Base-by-base conservation (phyloP, 2,329 filamentous ascomycete species). In the Macrophomina tecta region DNA sequence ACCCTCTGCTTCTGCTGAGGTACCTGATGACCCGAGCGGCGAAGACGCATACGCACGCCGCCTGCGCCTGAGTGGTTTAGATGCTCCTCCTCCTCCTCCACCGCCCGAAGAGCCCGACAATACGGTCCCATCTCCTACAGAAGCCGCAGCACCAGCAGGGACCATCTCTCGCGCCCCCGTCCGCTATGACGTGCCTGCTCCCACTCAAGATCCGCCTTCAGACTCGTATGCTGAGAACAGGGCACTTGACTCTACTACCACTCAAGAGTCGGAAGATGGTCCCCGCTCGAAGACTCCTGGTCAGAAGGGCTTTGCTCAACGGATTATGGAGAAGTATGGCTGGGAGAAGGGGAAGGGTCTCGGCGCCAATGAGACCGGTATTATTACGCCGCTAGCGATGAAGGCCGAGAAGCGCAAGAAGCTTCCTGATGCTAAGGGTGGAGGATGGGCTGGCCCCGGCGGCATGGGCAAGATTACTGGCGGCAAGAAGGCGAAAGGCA, bases 311-410 rank as follows among this genome's bases (percentile, higher is more conserved):
- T 97, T 97, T 77, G 95, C 93, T 0, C 88, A 93, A 71, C 90
- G 93, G 40, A 86, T 98, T 66, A 93, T 99, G 88, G 87, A 88
- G 69, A 98, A 97, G 77, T 95, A 97, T 80, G 95, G 95, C 65
- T 98, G 94, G 92, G 90, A 89, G 42, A 90, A 94, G 74, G 95
- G 95, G 30, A 86, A 90, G 69, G 95, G 95, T 23, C 87, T 99
- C 4, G 95, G 95, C 71, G 93, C 92, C 16, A 87, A 90, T 69
- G 89, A 88, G 38, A 88, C 89, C 30, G 95, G 95, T 68, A 97
- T 99, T 72, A 85, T 92, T 64, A 92, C 93, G 28, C 92, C 94
- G 4, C 82, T 99, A 4, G 88, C 89, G 55, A 91, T 94, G 48
- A 64, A 67, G 14, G 71, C 73, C n/a, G 90, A 95, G 73, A 96